Base-by-base conservation (phyloP, 306 rosid genomes). In the Citrullus mucosospermus region DNA sequence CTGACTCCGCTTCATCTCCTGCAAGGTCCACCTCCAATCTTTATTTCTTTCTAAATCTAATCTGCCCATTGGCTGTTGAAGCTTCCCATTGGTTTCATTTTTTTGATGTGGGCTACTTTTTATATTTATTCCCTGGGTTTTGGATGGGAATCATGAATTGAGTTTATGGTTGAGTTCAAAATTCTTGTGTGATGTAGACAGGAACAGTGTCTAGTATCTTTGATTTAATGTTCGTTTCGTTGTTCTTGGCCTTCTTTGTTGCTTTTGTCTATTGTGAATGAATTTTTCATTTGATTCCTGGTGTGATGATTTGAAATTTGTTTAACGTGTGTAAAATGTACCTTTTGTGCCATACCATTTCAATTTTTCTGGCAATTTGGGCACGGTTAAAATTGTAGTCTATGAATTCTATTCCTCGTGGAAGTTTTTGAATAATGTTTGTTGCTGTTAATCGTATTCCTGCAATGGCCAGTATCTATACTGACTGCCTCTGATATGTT, bases 1-100 rank as follows among this genome's bases (percentile, higher is more conserved):
- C 74, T 46, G 82, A 75, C 86, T 82, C 41, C 80, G 63, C 84
- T 51, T 85, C 86, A 39, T 93, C 98, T 79, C 92, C 92, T 57
- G 61, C 88, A 84, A 91, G 99, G 99, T 96, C 50, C 71, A 9
- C 20, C 70, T 5, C 78, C 17, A 18, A 51, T 17, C 34, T 55
- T 48, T 1, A 54, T 76, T 54, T 10, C 20, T 68, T 41, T 43
- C 71, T 69, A 4, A 5, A 6, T 0, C 32, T 38, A 6, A 46
- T 71, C 44, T 73, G 59, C 61, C 57, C 28, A 50, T 13, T 51
- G 6, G 14, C 34, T 48, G 17, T 69, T 13, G 11, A 20, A 43
- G 55, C 51, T 44, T 43, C 18, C 56, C 32, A 68, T 70, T 70
- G 38, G 38, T 25, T 43, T 11, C 54, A n/a, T 69, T 68, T 63